Base-by-base conservation (phyloP, 495 filamentous ascomycete genomes). In the Articulospora tetracladia region DNA sequence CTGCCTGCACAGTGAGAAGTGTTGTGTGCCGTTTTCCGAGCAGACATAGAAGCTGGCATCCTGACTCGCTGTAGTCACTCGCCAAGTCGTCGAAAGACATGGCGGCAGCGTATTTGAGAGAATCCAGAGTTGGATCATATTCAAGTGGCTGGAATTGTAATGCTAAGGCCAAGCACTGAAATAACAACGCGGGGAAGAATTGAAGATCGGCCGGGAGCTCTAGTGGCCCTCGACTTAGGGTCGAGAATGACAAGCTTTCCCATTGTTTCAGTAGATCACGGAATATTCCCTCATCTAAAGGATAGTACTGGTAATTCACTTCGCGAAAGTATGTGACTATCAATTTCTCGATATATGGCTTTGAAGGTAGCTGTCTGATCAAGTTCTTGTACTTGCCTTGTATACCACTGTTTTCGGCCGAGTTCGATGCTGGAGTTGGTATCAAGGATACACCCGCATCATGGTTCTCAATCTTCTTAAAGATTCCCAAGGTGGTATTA, bases 81-180 rank as follows among this genome's bases (percentile, higher is more conserved):
- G 81, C 81, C 34, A 86, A 69, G 44, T 83, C 80, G 59, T 85
- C 79, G 55, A 85, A 82, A 3, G 79, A 80, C 78, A 85, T 83
- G 54, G 73, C 77, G 20, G 76, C 77, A n/a, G 81, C 78, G 52
- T 81, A 82, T 56, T 83, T 82, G 10, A 87, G 70, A 20, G 74
- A 72, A 24, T 77, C 75, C 57, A 82, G 81, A 23, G 56, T 68
- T 58, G 74, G 72, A 62, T 81, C 76, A 20, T 75, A 64, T 25
- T 73, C 72, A 1, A 69, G 67, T 4, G 79, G 79, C 12, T 85
- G 73, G 46, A 79, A 79, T 48, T 85, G 73, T 24, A 87, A 69
- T 26, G 80, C 74, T 0, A 79, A 73, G 13, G 82, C 82, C 1
- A 83, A 60, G 30, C 82, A 70, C 59, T 86, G 82, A 63, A 86